Base-by-base conservation (phyloP, 148 eudicot genomes). In the Arctostaphylos glauca region DNA sequence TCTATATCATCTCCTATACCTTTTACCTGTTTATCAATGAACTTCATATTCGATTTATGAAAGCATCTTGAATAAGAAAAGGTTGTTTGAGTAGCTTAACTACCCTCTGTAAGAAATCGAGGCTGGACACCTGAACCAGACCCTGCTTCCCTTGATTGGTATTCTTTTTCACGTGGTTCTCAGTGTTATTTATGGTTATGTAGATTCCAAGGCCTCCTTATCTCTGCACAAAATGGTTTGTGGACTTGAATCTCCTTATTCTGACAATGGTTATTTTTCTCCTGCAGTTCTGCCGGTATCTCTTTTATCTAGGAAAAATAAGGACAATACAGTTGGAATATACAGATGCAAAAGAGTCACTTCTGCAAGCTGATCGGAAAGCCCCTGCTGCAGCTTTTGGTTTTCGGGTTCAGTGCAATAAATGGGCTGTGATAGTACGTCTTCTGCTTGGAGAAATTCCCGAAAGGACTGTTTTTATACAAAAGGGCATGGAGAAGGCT, bases 301-400 rank as follows among this genome's bases (percentile, higher is more conserved):
- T 96, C 79, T 96, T 94, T 83, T 94, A 94, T 86, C 90, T 95
- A 76, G 99, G 98, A 81, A 96, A 94, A 90, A 96, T 96, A 64
- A 94, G 95, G 90, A 96, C 98, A 13, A 96, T 96, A 83, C 97
- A 96, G 83, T 83, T 96, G 87, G 98, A 96, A 82, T 96, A 94
- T 81, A 94, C 98, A 67, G 98, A 96, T 91, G 98, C 98, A 44
- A 96, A 94, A 82, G 98, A 96, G 82, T 92, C 94, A 84, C 92
- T 96, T 74, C 94, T 96, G 83, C 98, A 96, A 87, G 98, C 98
- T 86, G 96, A 97, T 81, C 88, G 98, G 66, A 96, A 96, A 85
- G 98, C 98, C 47, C 98, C 98, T 77, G 85, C 86, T 75, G 91
- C 98, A 66, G 99, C 99, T 83, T 94, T 94, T 87, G 98, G 98